Evolutionary conservation across 2,329 filamentous ascomycete species (phyloP).

Genomic region (Aspergillus novoparasiticus): DNA sequence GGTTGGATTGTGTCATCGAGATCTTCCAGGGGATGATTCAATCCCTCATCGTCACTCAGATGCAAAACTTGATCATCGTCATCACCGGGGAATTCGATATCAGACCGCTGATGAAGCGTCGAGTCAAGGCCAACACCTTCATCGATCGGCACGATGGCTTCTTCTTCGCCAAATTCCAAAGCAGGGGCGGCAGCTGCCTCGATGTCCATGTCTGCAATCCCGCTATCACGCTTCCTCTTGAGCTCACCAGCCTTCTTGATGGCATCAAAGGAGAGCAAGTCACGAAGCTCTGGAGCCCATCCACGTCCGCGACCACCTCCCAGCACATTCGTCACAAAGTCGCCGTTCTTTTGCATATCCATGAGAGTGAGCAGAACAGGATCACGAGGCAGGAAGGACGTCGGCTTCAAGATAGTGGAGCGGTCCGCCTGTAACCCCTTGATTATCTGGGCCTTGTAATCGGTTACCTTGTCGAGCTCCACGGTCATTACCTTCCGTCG

Average conservation of each 20-base stretch:
- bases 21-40: constrained; percentile 55
- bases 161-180: constrained; percentile 65
- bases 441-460: constrained; percentile 75
- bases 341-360: constrained; percentile 88
- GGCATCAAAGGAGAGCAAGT: constrained; percentile 85
- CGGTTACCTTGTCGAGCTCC: constrained; percentile 77
- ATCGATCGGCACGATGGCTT: constrained; percentile 53
- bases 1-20: constrained; percentile 85
- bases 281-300: constrained; percentile 91
- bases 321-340: constrained; percentile 85
- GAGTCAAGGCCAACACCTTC: constrained; percentile 56
- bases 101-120: constrained; percentile 53
- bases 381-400: constrained; percentile 82
- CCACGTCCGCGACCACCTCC: constrained; percentile 74
- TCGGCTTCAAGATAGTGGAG: constrained; percentile 80
- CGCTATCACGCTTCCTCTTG: constrained; percentile 92
- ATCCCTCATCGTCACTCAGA: constrained; percentile 51
- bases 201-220: constrained; percentile 77
- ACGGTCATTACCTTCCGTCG: constrained; percentile 72
- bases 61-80: constrained; percentile 50
- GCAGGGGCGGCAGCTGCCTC: constrained; percentile 65
- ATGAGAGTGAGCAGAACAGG: constrained; percentile 83
- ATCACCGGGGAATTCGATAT: constrained; percentile 68
- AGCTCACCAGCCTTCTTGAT: constrained; percentile 75
- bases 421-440: constrained; percentile 84